These are phyloP conservation scores for Crucihimalaya himalaica DNA, from an alignment of 345 rosid species.

Conservation along the genomic window DNA sequence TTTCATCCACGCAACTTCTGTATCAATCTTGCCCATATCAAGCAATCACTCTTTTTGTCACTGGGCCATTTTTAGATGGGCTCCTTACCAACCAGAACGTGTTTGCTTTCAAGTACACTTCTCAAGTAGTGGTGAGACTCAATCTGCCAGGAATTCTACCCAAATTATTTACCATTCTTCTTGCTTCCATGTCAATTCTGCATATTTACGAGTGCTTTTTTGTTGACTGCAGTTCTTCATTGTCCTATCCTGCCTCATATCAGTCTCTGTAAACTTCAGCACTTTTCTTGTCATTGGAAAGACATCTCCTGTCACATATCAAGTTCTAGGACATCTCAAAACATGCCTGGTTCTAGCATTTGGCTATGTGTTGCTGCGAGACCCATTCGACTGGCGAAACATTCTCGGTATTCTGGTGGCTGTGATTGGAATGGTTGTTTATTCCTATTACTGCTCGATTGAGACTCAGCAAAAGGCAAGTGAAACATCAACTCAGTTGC, in stretches of 20 bases:
- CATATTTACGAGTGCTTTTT: constrained; percentile 13
- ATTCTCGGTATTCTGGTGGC: constrained; percentile 91
- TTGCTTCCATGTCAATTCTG: neutral
- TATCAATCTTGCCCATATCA: constrained; percentile 99
- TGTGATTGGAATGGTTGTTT: constrained; percentile 91
- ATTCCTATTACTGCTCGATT: constrained; percentile 73
- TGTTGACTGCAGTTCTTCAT: constrained; percentile 91
- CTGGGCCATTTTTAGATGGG: constrained; percentile 96
- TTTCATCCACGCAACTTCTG: constrained; percentile 96
- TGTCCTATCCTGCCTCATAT: constrained; percentile 95
- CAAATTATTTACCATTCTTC: neutral
- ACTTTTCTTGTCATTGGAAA: constrained; percentile 98
- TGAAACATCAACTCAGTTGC: constrained; percentile 62
- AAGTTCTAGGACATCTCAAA: constrained; percentile 98
- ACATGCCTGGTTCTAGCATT: constrained; percentile 98
- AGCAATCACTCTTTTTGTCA: constrained; percentile 83
- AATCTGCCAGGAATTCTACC: neutral
- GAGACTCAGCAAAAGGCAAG: constrained; percentile 87
- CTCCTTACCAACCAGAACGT: constrained; percentile 90
- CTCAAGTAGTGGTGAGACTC: constrained; percentile 89
- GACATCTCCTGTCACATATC: constrained; percentile 99
- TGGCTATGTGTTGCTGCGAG: constrained; percentile 85
- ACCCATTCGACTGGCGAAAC: constrained; percentile 98
- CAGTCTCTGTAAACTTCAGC: constrained; percentile 99
- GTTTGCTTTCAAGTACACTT: constrained; percentile 95